These are phyloP conservation scores for Ramalina peruviana DNA, from an alignment of 495 filamentous ascomycete species.

Conservation along the genomic window DNA sequence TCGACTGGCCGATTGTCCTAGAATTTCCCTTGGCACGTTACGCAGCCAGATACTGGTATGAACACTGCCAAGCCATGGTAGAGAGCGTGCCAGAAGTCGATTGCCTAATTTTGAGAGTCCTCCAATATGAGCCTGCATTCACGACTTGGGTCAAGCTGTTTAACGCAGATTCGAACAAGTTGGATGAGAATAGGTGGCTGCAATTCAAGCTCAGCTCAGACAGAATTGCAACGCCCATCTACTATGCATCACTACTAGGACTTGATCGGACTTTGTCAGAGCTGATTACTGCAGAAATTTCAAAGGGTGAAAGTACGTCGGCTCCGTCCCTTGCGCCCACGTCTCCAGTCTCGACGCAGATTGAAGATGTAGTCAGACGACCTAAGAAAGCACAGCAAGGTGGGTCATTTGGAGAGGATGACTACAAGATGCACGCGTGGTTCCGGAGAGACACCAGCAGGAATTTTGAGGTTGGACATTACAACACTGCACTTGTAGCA, in stretches of 20 bases:
- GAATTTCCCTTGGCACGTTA: constrained; percentile 18
- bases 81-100: background rate
- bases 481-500: background rate
- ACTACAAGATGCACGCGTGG: too few relatives aligned
- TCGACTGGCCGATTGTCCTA: constrained; percentile 2
- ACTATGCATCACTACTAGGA: constrained; percentile 16
- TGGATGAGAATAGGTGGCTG: background rate
- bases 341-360: background rate
- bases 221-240: constrained; percentile 7
- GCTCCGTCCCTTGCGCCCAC: background rate
- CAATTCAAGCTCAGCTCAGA: background rate
- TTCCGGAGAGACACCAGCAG: background rate
- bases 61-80: constrained; percentile 10
- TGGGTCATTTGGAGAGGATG: too few relatives aligned
- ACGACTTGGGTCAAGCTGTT: constrained; percentile 5
- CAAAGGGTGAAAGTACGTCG: background rate
- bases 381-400: too few relatives aligned
- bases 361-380: too few relatives aligned
- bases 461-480: constrained; percentile 1
- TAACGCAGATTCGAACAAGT: background rate
- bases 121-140: constrained; percentile 6
- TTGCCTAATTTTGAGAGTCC: constrained; percentile 4
- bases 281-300: background rate
- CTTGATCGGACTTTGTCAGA: constrained; percentile 10
- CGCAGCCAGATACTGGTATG: constrained; percentile 19